A percentile compares a stretch with the other conserved stretches of the same genome.
phyloP scores from a whole-genome alignment of 257 asterid species.

The Scutellaria galericulata region DNA sequence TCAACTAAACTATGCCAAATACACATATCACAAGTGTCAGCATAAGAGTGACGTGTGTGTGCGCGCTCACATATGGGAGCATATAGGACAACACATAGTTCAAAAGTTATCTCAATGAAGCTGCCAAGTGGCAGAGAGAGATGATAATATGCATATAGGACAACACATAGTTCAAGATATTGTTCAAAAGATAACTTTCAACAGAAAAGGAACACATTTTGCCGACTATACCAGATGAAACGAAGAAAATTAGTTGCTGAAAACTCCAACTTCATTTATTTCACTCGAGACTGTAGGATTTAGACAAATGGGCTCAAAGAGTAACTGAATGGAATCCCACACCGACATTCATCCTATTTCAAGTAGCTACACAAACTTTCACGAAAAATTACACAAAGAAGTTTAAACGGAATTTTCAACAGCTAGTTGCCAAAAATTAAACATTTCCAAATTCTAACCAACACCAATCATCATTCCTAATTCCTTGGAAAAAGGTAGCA shows the following conservation, averaged over 20 bases:
- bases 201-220: neutral
- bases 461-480: conserved; percentile 13
- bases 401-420: neutral
- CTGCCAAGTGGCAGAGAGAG: neutral
- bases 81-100: conserved; percentile 1
- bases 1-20: conserved; percentile 12
- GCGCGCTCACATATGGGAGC: neutral
- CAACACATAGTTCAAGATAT: neutral
- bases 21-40: conserved; percentile 16
- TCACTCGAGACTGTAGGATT: conserved; percentile 1
- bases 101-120: neutral
- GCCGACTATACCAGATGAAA: neutral
- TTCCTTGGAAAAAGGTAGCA: neutral
- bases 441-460: conserved; percentile 5
- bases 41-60: neutral
- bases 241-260: neutral
- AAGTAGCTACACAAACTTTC: neutral
- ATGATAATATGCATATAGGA: neutral
- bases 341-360: neutral
- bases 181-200: neutral
- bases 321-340: neutral
- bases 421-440: neutral
- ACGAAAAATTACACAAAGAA: neutral
- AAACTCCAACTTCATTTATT: neutral
- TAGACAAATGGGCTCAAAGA: conserved; percentile 16